These are phyloP conservation scores for Infundibulicybe gibba DNA, from an alignment of 768 basidiomycete species.

Conservation along the genomic window DNA sequence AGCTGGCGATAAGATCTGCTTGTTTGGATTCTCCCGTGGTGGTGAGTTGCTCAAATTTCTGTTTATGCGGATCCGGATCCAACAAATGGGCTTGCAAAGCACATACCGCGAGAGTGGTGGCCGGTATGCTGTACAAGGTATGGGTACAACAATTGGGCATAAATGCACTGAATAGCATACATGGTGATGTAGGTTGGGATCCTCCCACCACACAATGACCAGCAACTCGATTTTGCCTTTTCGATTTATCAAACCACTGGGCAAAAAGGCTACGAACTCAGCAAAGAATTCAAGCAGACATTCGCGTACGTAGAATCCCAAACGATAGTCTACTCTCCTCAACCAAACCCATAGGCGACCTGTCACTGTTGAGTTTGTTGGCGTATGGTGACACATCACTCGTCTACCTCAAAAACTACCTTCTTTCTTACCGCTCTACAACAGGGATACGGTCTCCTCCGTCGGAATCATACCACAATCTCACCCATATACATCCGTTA, in stretches of 20 bases:
- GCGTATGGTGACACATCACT: slow-evolving; percentile 21
- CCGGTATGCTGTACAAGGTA: slow-evolving; percentile 30
- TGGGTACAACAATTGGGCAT: not conserved
- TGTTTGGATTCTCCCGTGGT: slow-evolving; percentile 26
- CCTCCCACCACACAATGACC: slow-evolving; percentile 23
- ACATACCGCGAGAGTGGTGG: slow-evolving; percentile 22
- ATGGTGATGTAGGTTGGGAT: slow-evolving; percentile 20
- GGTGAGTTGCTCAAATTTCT: slow-evolving; percentile 4
- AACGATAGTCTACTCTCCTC: too few species aligned
- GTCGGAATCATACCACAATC: slow-evolving; percentile 18
- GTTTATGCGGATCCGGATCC: not conserved
- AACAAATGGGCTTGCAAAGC: slow-evolving; percentile 5
- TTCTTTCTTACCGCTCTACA: not conserved
- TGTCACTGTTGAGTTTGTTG: slow-evolving; percentile 27
- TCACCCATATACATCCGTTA: slow-evolving; percentile 17
- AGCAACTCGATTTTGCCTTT: slow-evolving; percentile 31
- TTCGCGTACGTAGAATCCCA: slow-evolving; percentile 15
- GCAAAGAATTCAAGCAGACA: slow-evolving; percentile 26
- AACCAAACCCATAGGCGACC: slow-evolving; percentile 3
- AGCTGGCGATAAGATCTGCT: slow-evolving; percentile 23
- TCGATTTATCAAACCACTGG: slow-evolving; percentile 25
- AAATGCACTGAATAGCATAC: not conserved
- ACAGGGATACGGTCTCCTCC: slow-evolving; percentile 21
- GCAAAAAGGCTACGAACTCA: slow-evolving; percentile 22
- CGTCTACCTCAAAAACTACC: not conserved